These are phyloP conservation scores for Calonectria pteridis DNA, from an alignment of 2,329 filamentous ascomycete genomes.

Conservation along the genomic window DNA sequence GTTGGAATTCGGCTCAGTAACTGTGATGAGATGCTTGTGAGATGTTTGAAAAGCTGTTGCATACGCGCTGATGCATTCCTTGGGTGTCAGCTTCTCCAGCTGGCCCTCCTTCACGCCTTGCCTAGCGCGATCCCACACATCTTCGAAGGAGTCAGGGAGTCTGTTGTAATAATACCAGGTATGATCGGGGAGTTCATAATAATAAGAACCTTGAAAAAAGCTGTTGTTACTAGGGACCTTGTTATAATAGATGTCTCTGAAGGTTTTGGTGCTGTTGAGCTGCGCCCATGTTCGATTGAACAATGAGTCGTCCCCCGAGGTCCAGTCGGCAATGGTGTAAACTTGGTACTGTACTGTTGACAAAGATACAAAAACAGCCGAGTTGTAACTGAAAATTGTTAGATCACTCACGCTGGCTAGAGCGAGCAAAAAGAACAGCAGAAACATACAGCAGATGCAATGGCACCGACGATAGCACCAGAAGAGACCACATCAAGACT, in stretches of 20 bases:
- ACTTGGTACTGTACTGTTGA: not conserved
- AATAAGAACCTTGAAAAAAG: not conserved
- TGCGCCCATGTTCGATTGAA: not conserved
- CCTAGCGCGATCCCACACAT: not conserved
- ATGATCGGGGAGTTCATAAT: not conserved
- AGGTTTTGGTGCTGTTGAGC: not conserved
- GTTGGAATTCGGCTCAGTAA: not conserved
- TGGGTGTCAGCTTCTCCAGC: not conserved
- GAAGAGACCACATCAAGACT: not conserved
- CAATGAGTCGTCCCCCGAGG: not conserved
- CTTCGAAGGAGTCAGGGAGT: not conserved
- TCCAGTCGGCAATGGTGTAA: not conserved
- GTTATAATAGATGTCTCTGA: not conserved
- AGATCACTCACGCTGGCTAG: not conserved
- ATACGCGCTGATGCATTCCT: constrained; percentile 4
- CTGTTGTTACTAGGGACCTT: not conserved
- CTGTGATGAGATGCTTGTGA: not conserved
- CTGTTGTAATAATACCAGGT: not conserved
- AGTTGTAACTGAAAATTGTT: not conserved
- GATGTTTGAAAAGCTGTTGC: not conserved
- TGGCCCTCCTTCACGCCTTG: not conserved
- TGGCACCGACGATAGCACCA: not conserved
- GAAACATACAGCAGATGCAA: not conserved
- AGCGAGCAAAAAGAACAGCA: not conserved
- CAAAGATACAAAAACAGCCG: not conserved